Evolutionary conservation across 2,329 filamentous ascomycete species (phyloP).

Genomic region (Exophiala sp.): DNA sequence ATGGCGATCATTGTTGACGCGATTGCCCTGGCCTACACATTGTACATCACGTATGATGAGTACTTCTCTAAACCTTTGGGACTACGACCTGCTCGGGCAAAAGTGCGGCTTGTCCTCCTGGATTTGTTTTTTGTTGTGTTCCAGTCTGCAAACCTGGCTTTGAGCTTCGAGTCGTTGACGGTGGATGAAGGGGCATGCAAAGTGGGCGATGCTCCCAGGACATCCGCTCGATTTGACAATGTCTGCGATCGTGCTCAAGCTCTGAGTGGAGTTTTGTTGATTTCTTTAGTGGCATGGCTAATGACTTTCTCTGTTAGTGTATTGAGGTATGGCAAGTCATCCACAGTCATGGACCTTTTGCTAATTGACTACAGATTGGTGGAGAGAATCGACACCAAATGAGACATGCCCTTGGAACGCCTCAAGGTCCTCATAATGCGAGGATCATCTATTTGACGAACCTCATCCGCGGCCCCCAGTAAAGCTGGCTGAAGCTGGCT

Average conservation of each 20-base stretch:
- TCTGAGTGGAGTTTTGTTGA: slow-evolving; percentile 69
- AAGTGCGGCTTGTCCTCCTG: slow-evolving; percentile 81
- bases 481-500: not conserved
- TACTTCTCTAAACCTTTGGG: slow-evolving; percentile 92
- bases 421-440: slow-evolving; percentile 7
- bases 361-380: slow-evolving; percentile 37
- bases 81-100: slow-evolving; percentile 72
- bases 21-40: slow-evolving; percentile 79
- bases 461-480: not conserved
- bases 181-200: slow-evolving; percentile 56
- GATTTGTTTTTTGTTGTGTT: slow-evolving; percentile 97
- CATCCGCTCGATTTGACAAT: slow-evolving; percentile 31
- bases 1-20: slow-evolving; percentile 87
- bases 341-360: slow-evolving; percentile 4
- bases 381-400: slow-evolving; percentile 31
- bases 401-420: not conserved
- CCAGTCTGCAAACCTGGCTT: slow-evolving; percentile 82
- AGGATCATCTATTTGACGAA: not conserved
- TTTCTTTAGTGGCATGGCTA: slow-evolving; percentile 83
- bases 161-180: slow-evolving; percentile 78
- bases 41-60: slow-evolving; percentile 94
- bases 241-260: slow-evolving; percentile 61
- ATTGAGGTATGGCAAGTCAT: slow-evolving; percentile 49
- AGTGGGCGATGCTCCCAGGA: slow-evolving; percentile 39
- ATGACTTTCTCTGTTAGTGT: slow-evolving; percentile 83